Evolutionary conservation across 495 filamentous ascomycete species (phyloP).

Genomic region (Xylaria scruposa): DNA sequence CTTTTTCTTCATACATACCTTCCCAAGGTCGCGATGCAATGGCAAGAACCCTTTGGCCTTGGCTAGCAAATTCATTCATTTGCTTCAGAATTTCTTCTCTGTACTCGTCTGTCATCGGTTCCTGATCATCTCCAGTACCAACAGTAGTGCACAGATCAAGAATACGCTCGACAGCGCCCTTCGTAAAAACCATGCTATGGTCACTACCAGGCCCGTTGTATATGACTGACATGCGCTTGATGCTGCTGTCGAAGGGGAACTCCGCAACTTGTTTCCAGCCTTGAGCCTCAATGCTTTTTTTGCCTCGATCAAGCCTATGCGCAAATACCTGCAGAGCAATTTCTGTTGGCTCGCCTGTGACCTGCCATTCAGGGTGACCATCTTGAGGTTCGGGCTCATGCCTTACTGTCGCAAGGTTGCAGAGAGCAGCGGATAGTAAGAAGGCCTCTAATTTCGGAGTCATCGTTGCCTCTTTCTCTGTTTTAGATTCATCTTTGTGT

Average conservation of each 20-base stretch:
- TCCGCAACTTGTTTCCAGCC: conserved; percentile 73
- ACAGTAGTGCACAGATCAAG: conserved; percentile 72
- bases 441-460: conserved; percentile 65
- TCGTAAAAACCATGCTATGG: conserved; percentile 69
- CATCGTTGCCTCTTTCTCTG: conserved; percentile 41
- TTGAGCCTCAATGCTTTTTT: conserved; percentile 54
- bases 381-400: conserved; percentile 51
- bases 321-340: conserved; percentile 83
- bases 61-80: conserved; percentile 70
- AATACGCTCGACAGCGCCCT: conserved; percentile 82
- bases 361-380: conserved; percentile 62
- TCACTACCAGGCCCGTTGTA: conserved; percentile 53
- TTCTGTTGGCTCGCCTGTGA: conserved; percentile 83
- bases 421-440: conserved; percentile 73
- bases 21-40: conserved; percentile 63
- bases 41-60: conserved; percentile 84
- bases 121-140: conserved; percentile 56
- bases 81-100: conserved; percentile 67
- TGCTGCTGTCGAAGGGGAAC: conserved; percentile 80
- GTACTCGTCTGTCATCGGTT: conserved; percentile 62
- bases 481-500: conserved; percentile 33
- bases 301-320: conserved; percentile 69
- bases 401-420: conserved; percentile 76
- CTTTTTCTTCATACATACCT: conserved; percentile 39
- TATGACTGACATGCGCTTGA: conserved; percentile 86